phyloP scores from a whole-genome alignment of 805 yeast species.

The Candida coleopterorum region DNA sequence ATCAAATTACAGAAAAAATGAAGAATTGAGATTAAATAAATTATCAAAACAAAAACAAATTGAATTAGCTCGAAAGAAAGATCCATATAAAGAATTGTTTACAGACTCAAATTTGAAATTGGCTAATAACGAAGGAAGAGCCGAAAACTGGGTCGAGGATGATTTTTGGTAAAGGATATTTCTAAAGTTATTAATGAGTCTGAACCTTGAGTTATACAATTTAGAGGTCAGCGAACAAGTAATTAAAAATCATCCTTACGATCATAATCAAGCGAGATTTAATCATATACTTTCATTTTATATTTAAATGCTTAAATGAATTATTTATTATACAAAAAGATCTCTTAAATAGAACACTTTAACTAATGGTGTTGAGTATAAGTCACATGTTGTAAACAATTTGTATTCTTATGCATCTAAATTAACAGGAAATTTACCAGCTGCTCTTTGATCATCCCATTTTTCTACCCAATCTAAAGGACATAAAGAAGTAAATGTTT shows the following conservation, averaged over 20 bases:
- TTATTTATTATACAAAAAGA: too few relatives aligned
- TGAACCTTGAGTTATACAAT: too few relatives aligned
- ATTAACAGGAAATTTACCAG: constrained; percentile 43
- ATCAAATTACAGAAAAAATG: constrained; percentile 37
- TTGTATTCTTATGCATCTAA: constrained; percentile 19
- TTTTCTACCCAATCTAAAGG: constrained; percentile 80
- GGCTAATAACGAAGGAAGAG: constrained; percentile 28
- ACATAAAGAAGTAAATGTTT: constrained; percentile 82
- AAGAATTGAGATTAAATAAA: constrained; percentile 29
- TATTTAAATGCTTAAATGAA: too few relatives aligned
- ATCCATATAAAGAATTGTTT: constrained; percentile 33
- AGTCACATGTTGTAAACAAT: neutral
- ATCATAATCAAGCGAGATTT: too few relatives aligned
- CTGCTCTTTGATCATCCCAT: constrained; percentile 83
- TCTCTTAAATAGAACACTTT: too few relatives aligned
- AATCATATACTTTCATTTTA: too few relatives aligned
- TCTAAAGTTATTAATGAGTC: too few relatives aligned
- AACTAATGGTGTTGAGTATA: too few relatives aligned
- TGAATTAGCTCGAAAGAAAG: constrained; percentile 32
- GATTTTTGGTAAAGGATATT: constrained; percentile 32
- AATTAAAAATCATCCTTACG: too few relatives aligned
- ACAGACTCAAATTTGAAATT: constrained; percentile 25
- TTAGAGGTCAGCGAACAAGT: too few relatives aligned
- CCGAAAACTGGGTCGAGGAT: constrained; percentile 35
- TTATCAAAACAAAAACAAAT: constrained; percentile 32